Conservation (phyloP, 2,329 filamentous ascomycete genomes). For the Epichloe brachyelytri region DNA sequence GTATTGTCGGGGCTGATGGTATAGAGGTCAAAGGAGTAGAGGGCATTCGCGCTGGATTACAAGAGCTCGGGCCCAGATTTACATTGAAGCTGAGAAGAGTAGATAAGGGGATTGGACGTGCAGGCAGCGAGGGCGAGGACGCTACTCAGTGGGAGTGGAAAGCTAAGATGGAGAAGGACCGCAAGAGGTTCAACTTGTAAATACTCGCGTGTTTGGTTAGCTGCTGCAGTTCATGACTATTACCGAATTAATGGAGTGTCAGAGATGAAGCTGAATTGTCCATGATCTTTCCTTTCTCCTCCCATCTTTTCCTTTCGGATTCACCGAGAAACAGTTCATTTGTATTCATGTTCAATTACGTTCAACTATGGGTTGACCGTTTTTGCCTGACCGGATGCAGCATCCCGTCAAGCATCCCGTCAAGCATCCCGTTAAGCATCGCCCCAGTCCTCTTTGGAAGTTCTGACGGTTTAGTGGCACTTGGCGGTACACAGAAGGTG, state of each 20-base stretch:
- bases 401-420: no score
- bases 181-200: slow-evolving; percentile 84
- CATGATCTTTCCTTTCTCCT: no score
- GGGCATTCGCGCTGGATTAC: slow-evolving; percentile 71
- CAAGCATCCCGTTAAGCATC: no score
- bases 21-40: slow-evolving; percentile 76
- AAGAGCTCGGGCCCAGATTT: slow-evolving; percentile 72
- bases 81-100: slow-evolving; percentile 75
- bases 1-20: slow-evolving; percentile 68
- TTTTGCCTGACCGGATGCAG: no score
- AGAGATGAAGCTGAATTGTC: background rate
- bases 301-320: no score
- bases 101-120: slow-evolving; percentile 70
- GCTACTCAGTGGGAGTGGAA: slow-evolving; percentile 96
- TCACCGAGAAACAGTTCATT: no score
- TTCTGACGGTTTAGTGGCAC: background rate
- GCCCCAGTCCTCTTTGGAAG: background rate
- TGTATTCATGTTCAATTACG: no score
- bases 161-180: slow-evolving; percentile 82
- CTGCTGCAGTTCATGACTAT: no score
- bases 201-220: no score
- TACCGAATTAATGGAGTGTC: background rate
- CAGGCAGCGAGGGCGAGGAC: slow-evolving; percentile 54
- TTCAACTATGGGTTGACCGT: no score
- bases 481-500: background rate